Evolutionary conservation across 805 yeast species (phyloP).

Genomic region (Yarrowia sp.): DNA sequence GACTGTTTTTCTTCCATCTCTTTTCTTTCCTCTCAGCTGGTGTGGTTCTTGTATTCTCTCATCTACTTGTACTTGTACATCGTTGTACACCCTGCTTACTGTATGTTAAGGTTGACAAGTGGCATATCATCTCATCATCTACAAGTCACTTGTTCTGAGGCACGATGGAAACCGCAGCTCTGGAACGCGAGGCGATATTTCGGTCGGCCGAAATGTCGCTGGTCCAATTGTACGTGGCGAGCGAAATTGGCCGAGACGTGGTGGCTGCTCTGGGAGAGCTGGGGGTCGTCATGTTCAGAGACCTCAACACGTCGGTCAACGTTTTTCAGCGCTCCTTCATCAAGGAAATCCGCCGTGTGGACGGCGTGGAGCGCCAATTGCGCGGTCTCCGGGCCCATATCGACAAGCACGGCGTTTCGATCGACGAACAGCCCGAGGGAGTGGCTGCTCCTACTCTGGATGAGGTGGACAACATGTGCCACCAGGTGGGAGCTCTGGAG

Average conservation of each 20-base stretch:
- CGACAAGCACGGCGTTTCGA: slow-evolving; percentile 45
- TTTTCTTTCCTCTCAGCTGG: too few species aligned
- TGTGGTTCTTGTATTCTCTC: too few species aligned
- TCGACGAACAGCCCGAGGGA: slow-evolving; percentile 32
- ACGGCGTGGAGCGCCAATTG: slow-evolving; percentile 81
- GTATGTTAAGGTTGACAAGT: slow-evolving; percentile 34
- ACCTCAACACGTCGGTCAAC: slow-evolving; percentile 76
- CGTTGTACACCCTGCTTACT: too few species aligned
- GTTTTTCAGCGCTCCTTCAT: slow-evolving; percentile 90
- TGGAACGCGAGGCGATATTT: slow-evolving; percentile 38
- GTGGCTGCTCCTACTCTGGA: slow-evolving; percentile 51
- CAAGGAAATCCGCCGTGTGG: slow-evolving; percentile 80
- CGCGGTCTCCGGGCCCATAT: slow-evolving; percentile 47
- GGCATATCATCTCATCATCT: slow-evolving; percentile 19
- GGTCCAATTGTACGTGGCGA: slow-evolving; percentile 87
- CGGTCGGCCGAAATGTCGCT: slow-evolving; percentile 94
- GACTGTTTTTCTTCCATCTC: background rate
- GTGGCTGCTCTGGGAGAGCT: slow-evolving; percentile 82
- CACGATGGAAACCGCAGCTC: background rate
- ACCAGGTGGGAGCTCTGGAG: slow-evolving; percentile 70
- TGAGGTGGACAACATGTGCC: slow-evolving; percentile 72
- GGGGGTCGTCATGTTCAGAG: slow-evolving; percentile 86
- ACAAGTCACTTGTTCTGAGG: too few species aligned
- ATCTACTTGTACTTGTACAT: too few species aligned
- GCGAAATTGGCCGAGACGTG: slow-evolving; percentile 85